Base-by-base conservation (phyloP, 176 grass and related monocot genomes). In the Olyra latifolia region DNA sequence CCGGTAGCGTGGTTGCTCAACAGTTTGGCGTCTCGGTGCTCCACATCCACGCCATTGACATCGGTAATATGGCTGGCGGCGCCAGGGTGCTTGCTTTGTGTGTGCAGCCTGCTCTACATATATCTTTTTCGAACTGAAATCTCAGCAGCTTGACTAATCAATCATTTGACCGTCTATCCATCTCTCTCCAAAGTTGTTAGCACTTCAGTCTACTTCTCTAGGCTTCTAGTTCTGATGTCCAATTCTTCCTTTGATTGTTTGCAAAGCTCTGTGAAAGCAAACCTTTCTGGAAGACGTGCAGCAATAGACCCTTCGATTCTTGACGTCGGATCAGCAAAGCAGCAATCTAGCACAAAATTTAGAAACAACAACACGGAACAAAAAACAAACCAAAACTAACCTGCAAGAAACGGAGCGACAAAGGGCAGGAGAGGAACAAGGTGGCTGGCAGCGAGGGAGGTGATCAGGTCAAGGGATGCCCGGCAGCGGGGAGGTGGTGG, bases 81-180 rank as follows among this genome's bases (percentile, higher is more conserved):
- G n/a, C n/a, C n/a, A n/a, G n/a, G n/a, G n/a, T n/a, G n/a, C n/a
- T n/a, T n/a, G n/a, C n/a, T n/a, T n/a, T n/a, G n/a, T n/a, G n/a
- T n/a, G n/a, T n/a, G n/a, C n/a, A n/a, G n/a, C n/a, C n/a, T n/a
- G n/a, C n/a, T n/a, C n/a, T n/a, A n/a, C n/a, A n/a, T n/a, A n/a
- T n/a, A n/a, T 94, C 86, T 78, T 98, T 92, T 81, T 98, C 95
- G 52, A 77, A 92, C 15, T 94, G 91, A 56, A 94, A 89, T 69
- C 81, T 98, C 32, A 20, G 77, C 22, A 89, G 41, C 65, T 79
- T 90, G 40, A 68, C 19, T 72, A 89, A 90, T 90, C 95, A 98
- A 47, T 94, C 82, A 1, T 85, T 62, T 65, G 91, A 93, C 61
- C 90, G 86, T 85, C 88, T 84, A 47, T 91, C 91, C 60, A 97